Evolutionary conservation across 1,284 basidiomycete genomes (phyloP).

Genomic region (Porodaedalea pini): DNA sequence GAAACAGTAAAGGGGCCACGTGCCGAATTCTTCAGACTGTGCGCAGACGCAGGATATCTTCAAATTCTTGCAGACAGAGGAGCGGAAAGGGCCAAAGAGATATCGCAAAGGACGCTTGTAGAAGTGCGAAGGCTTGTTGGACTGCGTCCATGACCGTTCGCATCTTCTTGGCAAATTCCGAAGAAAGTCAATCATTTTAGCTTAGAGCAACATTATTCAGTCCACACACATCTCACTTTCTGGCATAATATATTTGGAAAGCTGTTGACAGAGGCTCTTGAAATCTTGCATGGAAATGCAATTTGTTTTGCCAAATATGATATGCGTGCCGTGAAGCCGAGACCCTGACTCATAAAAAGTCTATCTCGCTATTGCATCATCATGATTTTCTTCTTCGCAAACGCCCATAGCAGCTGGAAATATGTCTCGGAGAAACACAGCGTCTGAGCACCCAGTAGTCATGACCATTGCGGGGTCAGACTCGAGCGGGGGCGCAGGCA

Average conservation of each 20-base stretch:
- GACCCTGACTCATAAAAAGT: background rate
- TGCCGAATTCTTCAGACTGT: constrained; percentile 63
- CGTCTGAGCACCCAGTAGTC: constrained; percentile 33
- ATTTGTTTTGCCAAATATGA: background rate
- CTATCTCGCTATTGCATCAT: background rate
- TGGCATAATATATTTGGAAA: no score
- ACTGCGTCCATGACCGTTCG: constrained; percentile 35
- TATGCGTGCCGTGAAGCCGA: background rate
- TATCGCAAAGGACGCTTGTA: constrained; percentile 61
- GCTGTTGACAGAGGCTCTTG: no score
- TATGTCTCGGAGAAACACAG: background rate
- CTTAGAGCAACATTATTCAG: no score
- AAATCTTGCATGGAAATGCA: background rate
- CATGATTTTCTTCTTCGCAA: background rate
- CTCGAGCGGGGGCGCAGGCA: constrained; percentile 85
- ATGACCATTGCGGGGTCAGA: constrained; percentile 87
- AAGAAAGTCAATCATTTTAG: no score
- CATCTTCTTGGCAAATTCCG: no score
- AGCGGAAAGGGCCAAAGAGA: constrained; percentile 55
- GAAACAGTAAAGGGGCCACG: constrained; percentile 69
- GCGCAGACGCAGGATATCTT: constrained; percentile 61
- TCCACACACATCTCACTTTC: no score
- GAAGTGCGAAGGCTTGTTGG: constrained; percentile 70
- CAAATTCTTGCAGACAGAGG: constrained; percentile 63
- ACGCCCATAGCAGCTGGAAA: background rate